Percentiles rank a stretch among this genome's conserved stretches.
These are phyloP conservation scores for Crithidia fasciculata DNA, from an alignment of 208 protist genomes.

Conservation along the genomic window DNA sequence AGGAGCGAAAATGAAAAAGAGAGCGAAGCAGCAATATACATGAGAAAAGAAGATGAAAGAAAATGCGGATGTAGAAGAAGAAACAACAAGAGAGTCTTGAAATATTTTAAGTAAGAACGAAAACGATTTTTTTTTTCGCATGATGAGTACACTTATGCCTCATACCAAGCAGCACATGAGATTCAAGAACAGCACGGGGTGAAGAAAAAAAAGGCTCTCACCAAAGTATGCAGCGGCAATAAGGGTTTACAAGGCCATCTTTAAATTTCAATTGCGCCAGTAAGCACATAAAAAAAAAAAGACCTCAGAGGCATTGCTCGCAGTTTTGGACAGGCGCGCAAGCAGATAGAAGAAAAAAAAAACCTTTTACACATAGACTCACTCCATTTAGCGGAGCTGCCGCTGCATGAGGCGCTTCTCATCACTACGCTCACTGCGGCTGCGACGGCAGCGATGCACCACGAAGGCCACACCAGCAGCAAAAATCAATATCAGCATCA, in stretches of 20 bases:
- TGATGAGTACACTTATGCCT: too few relatives aligned
- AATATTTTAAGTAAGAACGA: not conserved
- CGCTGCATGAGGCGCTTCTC: constrained; percentile 18
- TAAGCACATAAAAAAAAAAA: too few relatives aligned
- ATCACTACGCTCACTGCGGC: constrained; percentile 6
- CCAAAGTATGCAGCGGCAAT: too few relatives aligned
- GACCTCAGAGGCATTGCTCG: too few relatives aligned
- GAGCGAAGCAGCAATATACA: not conserved
- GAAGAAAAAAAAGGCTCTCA: not conserved
- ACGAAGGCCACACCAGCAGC: constrained; percentile 20
- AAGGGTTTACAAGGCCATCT: too few relatives aligned
- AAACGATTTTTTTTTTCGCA: too few relatives aligned
- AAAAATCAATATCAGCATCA: constrained; percentile 29
- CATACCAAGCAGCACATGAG: too few relatives aligned
- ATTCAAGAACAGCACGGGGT: not conserved
- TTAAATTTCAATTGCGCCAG: too few relatives aligned
- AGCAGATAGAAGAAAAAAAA: not conserved
- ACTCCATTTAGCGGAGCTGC: constrained; percentile 1
- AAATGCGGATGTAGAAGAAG: too few relatives aligned
- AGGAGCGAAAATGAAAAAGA: not conserved
- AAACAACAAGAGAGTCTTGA: not conserved
- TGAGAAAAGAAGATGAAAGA: too few relatives aligned
- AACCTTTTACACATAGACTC: not conserved
- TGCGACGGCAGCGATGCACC: constrained; percentile 17
- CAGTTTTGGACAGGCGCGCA: not conserved